Base-by-base conservation (phyloP, 495 filamentous ascomycete species). In the Aspergillus panamensis region DNA sequence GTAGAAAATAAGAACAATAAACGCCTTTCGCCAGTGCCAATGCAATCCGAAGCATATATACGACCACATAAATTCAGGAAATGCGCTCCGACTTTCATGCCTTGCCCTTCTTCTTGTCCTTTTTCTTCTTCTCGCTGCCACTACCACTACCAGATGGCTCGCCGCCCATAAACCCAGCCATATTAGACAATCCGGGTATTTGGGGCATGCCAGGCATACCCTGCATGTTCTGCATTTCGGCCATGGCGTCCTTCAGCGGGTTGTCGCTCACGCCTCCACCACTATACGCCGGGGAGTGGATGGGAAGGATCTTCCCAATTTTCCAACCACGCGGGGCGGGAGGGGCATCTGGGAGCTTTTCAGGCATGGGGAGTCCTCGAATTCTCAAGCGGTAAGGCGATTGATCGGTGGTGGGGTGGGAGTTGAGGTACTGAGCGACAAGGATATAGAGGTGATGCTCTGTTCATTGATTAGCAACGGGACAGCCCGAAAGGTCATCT, bases 181-280 rank as follows among this genome's bases (percentile, higher is more conserved):
- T 77, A 43, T 69, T 69, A 33, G 71, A 69, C 66, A 69, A 76
- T 48, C 71, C 76, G 0, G 75, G 73, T 59, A 77, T 73, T 44
- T 74, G 73, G 0, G 74, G 76, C 48, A 77, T 80, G 1, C 74
- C 80, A 16, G 77, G 79, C 64, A 79, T 80, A 13, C 86, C 85
- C 54, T 72, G 62, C 68, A 80, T 76, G 56, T 74, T 79, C 66
- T 83, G 80, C 91, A 97, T 95, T 77, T 95, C 91, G 43, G 82
- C 84, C 93, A 98, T 96, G 78, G 97, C 96, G 59, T 98, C 92
- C 79, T 94, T 92, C 62, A 98, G 84, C 25, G 96, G 88, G 63
- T 98, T 96, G 68, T 98, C 94, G 59, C 88, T 95, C 8, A 98
- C 91, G 20, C 94, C 94, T 20, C 95, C 93, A 3, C 94, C 94